A percentile compares a stretch with the other conserved stretches of the same genome.
These are phyloP conservation scores for Xylaria scruposa DNA, from an alignment of 495 filamentous ascomycete species.

Conservation along the genomic window DNA sequence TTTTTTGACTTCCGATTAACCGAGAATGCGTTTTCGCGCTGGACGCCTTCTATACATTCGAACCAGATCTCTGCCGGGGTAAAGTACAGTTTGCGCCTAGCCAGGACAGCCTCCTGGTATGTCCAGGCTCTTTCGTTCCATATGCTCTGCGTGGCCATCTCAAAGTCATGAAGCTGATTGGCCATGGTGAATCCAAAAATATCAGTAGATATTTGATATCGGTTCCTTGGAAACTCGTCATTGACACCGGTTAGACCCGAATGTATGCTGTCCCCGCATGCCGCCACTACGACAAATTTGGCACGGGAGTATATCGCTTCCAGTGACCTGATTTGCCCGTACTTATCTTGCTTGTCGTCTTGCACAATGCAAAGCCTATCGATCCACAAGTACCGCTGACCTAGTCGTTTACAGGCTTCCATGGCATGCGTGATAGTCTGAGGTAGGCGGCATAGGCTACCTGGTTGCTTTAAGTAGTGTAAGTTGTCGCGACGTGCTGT, in stretches of 20 bases:
- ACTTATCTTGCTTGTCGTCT: neutral
- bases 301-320: slow-evolving; percentile 34
- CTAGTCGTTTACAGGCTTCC: neutral
- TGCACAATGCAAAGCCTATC: slow-evolving; percentile 1
- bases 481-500: neutral
- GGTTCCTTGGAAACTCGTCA: neutral
- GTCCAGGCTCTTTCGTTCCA: slow-evolving; percentile 50
- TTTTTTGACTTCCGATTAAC: neutral
- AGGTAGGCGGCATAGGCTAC: neutral
- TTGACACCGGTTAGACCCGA: neutral
- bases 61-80: slow-evolving; percentile 11
- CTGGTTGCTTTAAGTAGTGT: neutral
- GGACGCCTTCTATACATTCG: slow-evolving; percentile 1
- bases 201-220: neutral
- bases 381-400: neutral
- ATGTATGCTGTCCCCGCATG: slow-evolving; percentile 8
- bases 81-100: slow-evolving; percentile 5
- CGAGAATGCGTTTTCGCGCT: neutral
- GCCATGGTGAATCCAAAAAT: neutral
- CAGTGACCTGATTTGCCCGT: slow-evolving; percentile 29
- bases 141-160: slow-evolving; percentile 15
- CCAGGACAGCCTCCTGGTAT: slow-evolving; percentile 38
- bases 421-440: neutral
- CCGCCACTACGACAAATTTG: slow-evolving; percentile 31
- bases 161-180: neutral